Base-by-base conservation (phyloP, 352 stramenopile species). In the Phytophthora constricta region DNA sequence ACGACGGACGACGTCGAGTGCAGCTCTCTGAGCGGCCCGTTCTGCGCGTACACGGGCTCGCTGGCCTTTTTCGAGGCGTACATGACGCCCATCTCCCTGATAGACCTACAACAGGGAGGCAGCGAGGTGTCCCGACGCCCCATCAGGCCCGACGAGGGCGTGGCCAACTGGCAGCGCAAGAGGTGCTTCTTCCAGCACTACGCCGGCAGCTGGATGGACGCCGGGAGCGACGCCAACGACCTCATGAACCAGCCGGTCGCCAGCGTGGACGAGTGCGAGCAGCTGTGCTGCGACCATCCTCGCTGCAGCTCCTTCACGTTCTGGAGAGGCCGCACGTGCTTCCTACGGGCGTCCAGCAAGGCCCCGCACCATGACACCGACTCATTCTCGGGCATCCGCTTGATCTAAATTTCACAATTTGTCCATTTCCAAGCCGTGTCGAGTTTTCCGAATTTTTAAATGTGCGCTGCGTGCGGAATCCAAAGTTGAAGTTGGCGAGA, bases 121-220 rank as follows among this genome's bases (percentile, higher is more conserved):
- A 43, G 22, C 19, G 61, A 71, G n/a, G 27, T 66, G n/a, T 58
- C 48, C 23, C 22, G 49, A 39, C 48, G 43, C 16, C 65, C 20
- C 17, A 11, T 31, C 10, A 70, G 58, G 19, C 16, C 25, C 5
- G 19, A 34, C 16, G 39, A 76, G 20, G 41, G 33, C 17, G 42
- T 23, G 16, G 19, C 33, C 43, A 52, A 62, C 11, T 37, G n/a
- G 43, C 54, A 50, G 26, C 23, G 11, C 11, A 89, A 87, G 43
- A 68, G 64, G 41, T 92, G 84, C 52, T 90, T 91, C 58, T 92
- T 92, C 42, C 82, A 79, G 48, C 80, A 90, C 58, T 90, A 87
- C 34, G 31, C 72, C 22, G 59, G 70, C 27, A 88, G 70, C 47
- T 92, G 84, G 84, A 92, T 92, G 84, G 84, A 92, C 70, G 80